Evolutionary conservation across 495 filamentous ascomycete genomes (phyloP), one percentile per base, ranked within the genome.

Genomic region (Niebla homalea): DNA sequence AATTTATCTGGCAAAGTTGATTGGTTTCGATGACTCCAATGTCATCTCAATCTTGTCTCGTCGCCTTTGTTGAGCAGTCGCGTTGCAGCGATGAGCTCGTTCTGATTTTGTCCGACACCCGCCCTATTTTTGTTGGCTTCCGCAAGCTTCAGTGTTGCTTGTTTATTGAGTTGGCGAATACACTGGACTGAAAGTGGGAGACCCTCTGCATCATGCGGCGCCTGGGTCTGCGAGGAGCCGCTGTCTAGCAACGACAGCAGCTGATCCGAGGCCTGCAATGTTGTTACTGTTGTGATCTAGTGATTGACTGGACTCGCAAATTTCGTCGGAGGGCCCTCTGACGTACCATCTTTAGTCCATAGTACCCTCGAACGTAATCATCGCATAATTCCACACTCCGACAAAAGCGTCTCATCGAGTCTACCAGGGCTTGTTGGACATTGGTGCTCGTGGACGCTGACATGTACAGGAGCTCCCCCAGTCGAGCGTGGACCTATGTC

Each of bases 341-440:
- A 60, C 78, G 52, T 65, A 93, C 86, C 64, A 93, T 59, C 60
- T 84, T 85, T 49, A 98, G 70, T 20, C 92, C 92, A 64, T 96
- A 97, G 59, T 85, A 89, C 2, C 90, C 92, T 49, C 92, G 79
- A 49, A 97, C 63, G 64, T 96, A 97, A 61, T 85, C 83, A 50
- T 93, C 84, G 62, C 89, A 96, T 25, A 98, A 76, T 68, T 98
- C 92, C 51, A 97, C 77, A 59, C 87, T 92, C 53, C 92, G 75
- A 53, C 85, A 84, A 60, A 92, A 97, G 53, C 88, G 75, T 52
- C 85, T 81, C 45, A 94, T 67, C 6, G 89, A 81, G 58, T 86
- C 85, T 20, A 71, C 62, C 52, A 89, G 68, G 44, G 72, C 67
- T 53, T 76, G 76, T 3, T 63, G 68, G 14, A 67, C 60, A 2